Evolutionary conservation across 1,139 yeast genomes (phyloP).

Genomic region (Zygosaccharomyces sapae): DNA sequence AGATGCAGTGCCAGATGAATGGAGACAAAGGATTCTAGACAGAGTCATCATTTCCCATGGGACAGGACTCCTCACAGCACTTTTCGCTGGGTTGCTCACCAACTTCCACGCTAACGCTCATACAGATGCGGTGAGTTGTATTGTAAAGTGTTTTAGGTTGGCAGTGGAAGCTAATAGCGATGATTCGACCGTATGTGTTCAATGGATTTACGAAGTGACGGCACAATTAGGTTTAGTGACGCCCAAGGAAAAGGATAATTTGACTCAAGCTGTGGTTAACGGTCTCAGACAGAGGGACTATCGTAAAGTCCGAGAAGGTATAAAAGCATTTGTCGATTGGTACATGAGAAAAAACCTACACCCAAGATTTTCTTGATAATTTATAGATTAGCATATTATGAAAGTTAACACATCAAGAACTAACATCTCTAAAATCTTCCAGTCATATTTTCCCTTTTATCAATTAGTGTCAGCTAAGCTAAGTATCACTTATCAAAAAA

Average conservation of each 20-base stretch:
- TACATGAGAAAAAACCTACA: slow-evolving; percentile 72
- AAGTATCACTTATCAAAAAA: neutral
- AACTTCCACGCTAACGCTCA: slow-evolving; percentile 68
- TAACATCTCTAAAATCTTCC: neutral
- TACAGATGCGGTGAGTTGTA: slow-evolving; percentile 70
- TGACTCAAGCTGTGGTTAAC: slow-evolving; percentile 51
- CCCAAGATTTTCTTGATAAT: slow-evolving; percentile 41
- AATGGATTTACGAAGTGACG: slow-evolving; percentile 60
- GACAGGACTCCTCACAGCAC: slow-evolving; percentile 48
- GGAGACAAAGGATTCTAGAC: slow-evolving; percentile 47
- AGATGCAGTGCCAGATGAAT: slow-evolving; percentile 49
- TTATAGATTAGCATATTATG: slow-evolving; percentile 9
- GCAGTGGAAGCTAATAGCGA: slow-evolving; percentile 36
- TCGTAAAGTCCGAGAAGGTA: slow-evolving; percentile 64
- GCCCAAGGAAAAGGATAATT: slow-evolving; percentile 58
- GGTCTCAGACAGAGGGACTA: slow-evolving; percentile 69
- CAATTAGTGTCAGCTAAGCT: neutral
- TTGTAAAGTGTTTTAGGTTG: slow-evolving; percentile 61
- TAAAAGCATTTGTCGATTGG: slow-evolving; percentile 77
- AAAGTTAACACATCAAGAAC: neutral
- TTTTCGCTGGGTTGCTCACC: slow-evolving; percentile 65
- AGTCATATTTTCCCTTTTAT: slow-evolving; percentile 3
- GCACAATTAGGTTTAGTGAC: slow-evolving; percentile 52
- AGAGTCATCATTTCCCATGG: slow-evolving; percentile 50
- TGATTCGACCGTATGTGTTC: slow-evolving; percentile 36